Base-by-base conservation (phyloP, 78 protist genomes). In the Bigelowiella natans region DNA sequence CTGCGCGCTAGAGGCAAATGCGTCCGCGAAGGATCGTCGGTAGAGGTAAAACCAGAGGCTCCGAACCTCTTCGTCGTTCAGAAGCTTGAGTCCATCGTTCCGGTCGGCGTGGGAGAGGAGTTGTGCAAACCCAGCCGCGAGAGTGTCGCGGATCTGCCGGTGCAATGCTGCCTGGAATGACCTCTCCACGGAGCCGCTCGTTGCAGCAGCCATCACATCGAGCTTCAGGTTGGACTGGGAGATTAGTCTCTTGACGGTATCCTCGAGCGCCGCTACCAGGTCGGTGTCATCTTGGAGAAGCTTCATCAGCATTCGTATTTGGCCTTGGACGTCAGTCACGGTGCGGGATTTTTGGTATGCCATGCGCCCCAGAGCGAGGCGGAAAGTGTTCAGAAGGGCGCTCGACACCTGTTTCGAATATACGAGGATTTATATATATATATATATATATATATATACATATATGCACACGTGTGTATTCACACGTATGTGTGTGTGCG, bases 71-170 rank as follows among this genome's bases (percentile, higher is more conserved):
- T 83, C 38, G 38, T 83, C 86, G 11, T 18, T 34, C 11, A 83
- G 38, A 2, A 83, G 86, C 3, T 83, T 30, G 2, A 83, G 86
- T 29, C 29, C 29, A 18, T 7, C 38, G 86, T 83, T 83, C 38
- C 86, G 86, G 86, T 83, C 86, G 3, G 86, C 86, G 86, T 83
- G 86, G 2, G 86, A 29, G 3, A 83, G 86, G 3, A 83, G 86
- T 34, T 30, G 38, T 7, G 86, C 86, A 26, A 83, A 28, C 38
- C 7, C 38, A 7, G 86, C 86, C 37, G 86, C 86, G 3, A 28
- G 38, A 7, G 86, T 83, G 11, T 7, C 11, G 3, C 29, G 38
- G 86, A 83, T 83, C 86, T 83, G 86, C 3, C 86, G 86, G 86
- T 83, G 86, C 2, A 83, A 34, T 2, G 86, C 86, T 26, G 86